Base-by-base conservation (phyloP, 2,329 filamentous ascomycete species). In the Colletotrichum cereale region DNA sequence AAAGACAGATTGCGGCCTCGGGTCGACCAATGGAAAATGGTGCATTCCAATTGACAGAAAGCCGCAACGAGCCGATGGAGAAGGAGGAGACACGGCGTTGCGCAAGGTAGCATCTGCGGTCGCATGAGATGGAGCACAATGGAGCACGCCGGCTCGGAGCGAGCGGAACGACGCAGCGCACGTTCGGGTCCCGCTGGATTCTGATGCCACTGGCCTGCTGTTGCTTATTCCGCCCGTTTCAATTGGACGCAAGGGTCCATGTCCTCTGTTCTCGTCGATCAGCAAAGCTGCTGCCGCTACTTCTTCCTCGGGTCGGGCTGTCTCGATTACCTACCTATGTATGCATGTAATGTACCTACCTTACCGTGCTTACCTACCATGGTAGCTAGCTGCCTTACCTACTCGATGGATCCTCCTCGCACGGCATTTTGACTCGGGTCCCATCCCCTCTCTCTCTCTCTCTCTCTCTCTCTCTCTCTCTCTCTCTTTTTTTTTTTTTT, bases 171-270 rank as follows among this genome's bases (percentile, higher is more conserved):
- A 42, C 53, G 16, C 24, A 29, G n/a, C 14, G 44, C 24, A 52
- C n/a, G 14, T 18, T 29, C 38, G 29, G 21, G 36, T 58, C 6
- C n/a, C 40, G 44, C 53, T 34, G 53, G 50, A 48, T 38, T 53
- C 40, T n/a, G 55, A 64, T 55, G 60, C 56, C 40, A 64, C 66
- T 36, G 12, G n/a, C 40, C 36, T 44, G 36, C 31, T 53, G 55
- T 56, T 70, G 67, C 67, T 70, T 66, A 66, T 70, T 48, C 53
- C 29, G 16, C 31, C 44, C 16, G 67, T 66, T 66, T 40, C 56
- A 8, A 70, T 70, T 70, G 67, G 67, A 66, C 47, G 42, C 57
- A 34, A 53, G 34, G 36, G 31, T 40, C 47, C 18, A n/a, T 14
- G 40, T 10, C 26, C 58, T 47, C 14, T 47, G 42, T 26, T 26